Percentiles rank a stretch among this genome's conserved stretches.
phyloP scores from a whole-genome alignment of 2,329 filamentous ascomycete species.

The Fusarium phyllophilum region DNA sequence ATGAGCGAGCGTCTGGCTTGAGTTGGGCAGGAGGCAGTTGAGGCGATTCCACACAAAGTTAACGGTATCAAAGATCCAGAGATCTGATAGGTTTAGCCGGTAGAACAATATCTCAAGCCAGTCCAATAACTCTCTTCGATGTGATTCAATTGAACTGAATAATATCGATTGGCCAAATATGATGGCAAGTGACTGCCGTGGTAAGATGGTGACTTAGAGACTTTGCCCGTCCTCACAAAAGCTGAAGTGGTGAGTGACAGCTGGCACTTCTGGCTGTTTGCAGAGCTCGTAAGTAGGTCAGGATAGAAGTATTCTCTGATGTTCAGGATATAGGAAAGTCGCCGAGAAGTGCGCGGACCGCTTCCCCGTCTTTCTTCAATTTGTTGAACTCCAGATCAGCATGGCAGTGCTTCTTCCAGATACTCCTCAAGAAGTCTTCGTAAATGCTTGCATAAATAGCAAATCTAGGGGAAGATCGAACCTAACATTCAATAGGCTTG shows the following conservation, averaged over 20 bases:
- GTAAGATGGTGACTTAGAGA: not conserved
- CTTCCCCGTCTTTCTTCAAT: too few relatives aligned
- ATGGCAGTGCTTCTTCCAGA: not conserved
- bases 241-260: not conserved
- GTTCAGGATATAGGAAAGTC: too few relatives aligned
- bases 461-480: not conserved
- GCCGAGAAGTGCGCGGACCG: not conserved
- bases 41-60: constrained; percentile 87
- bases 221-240: not conserved
- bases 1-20: constrained; percentile 90
- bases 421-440: not conserved
- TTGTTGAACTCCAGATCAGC: not conserved
- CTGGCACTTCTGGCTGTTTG: too few relatives aligned
- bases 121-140: not conserved
- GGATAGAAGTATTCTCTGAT: too few relatives aligned
- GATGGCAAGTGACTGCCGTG: not conserved
- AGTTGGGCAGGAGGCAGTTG: constrained; percentile 79
- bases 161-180: not conserved
- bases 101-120: fast-evolving
- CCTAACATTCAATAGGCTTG: not conserved
- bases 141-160: not conserved
- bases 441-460: not conserved
- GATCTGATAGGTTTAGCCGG: constrained; percentile 74
- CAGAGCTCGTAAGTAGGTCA: too few relatives aligned
- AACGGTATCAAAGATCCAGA: constrained; percentile 95